Conservation (phyloP, 2,329 filamentous ascomycete species). For the Amauroascus niger region DNA sequence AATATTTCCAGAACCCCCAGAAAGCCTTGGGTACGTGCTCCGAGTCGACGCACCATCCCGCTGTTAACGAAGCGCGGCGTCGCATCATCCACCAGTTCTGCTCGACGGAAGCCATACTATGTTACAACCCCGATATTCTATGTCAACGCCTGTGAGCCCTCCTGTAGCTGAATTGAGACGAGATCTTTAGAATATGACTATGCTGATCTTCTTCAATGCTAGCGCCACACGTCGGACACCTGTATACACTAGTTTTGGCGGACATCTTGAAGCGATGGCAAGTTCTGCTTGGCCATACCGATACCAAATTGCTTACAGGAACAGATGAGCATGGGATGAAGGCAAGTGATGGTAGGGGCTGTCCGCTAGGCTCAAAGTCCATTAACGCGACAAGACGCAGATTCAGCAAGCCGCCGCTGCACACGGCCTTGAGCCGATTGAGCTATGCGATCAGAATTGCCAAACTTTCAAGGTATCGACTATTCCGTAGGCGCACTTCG, state of each 20-base stretch:
- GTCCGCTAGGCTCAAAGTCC: neutral
- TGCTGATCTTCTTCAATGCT: slow-evolving; percentile 6
- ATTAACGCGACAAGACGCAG: slow-evolving; percentile 26
- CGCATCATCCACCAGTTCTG: slow-evolving; percentile 25
- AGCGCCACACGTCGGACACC: slow-evolving; percentile 90
- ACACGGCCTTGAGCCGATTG: slow-evolving; percentile 60
- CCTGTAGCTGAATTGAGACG: neutral
- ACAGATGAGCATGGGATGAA: slow-evolving; percentile 98
- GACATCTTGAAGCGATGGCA: slow-evolving; percentile 93
- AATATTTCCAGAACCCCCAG: slow-evolving; percentile 16
- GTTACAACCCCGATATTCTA: slow-evolving; percentile 97
- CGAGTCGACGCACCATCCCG: slow-evolving; percentile 22
- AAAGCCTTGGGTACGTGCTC: slow-evolving; percentile 26
- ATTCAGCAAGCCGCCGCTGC: slow-evolving; percentile 75
- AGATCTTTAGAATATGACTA: neutral
- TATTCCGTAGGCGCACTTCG: neutral
- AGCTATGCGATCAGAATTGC: slow-evolving; percentile 81
- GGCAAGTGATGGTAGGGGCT: slow-evolving; percentile 27
- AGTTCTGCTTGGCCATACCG: slow-evolving; percentile 55
- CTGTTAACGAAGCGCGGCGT: slow-evolving; percentile 20
- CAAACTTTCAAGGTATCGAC: slow-evolving; percentile 57
- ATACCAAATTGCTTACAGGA: slow-evolving; percentile 72
- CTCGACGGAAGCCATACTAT: slow-evolving; percentile 69
- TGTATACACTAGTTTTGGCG: slow-evolving; percentile 84
- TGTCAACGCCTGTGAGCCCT: slow-evolving; percentile 71